Base-by-base conservation (phyloP, 352 stramenopile genomes). In the Pythium dissimile region DNA sequence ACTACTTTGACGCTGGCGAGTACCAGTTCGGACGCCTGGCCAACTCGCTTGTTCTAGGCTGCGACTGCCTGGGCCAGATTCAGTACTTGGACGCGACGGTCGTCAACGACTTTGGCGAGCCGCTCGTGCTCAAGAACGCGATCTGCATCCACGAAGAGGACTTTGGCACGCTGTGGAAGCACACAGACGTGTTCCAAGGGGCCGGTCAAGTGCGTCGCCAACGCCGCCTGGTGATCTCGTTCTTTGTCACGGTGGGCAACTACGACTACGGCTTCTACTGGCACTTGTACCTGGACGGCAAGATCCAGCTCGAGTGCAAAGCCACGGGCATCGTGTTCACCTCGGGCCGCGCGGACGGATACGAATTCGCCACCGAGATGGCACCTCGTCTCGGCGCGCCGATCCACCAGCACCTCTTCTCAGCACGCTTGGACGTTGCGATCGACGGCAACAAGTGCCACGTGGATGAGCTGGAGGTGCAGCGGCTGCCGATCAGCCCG, bases 81-180 rank as follows among this genome's bases (percentile, higher is more conserved):
- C 72, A 91, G 57, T 94, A 93, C 66, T 84, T 93, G 35, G 83
- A 94, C 47, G 80, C 74, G n/a, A 72, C 60, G 18, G 59, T 93
- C 16, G 76, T 67, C 12, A 72, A 90, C 69, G 68, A 76, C 30
- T 54, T 70, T 4, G 73, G 84, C 10, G 58, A 87, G 42, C 77
- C 80, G 0, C 37, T 79, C n/a, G 41, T 69, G 26, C 64, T 85
- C 39, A 80, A 83, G 53, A 89, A 89, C 42, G 84, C 69, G 0
- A 69, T 94, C 30, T 94, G 80, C 62, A 90, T 93, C 72, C 83
- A 94, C 64, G 83, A 94, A 58, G 83, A 94, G 58, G 85, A 94
- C 70, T 68, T 71, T 13, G 83, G 85, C 8, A 69, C 88, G 32
- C 66, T 89, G 13, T 92, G 75, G 77, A 96, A 94, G 63, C 86